Percentiles rank a stretch among this genome's conserved stretches.
Evolutionary conservation across 192 early-diverging fungal species (phyloP).

Genomic region (Mortierella hygrophila): DNA sequence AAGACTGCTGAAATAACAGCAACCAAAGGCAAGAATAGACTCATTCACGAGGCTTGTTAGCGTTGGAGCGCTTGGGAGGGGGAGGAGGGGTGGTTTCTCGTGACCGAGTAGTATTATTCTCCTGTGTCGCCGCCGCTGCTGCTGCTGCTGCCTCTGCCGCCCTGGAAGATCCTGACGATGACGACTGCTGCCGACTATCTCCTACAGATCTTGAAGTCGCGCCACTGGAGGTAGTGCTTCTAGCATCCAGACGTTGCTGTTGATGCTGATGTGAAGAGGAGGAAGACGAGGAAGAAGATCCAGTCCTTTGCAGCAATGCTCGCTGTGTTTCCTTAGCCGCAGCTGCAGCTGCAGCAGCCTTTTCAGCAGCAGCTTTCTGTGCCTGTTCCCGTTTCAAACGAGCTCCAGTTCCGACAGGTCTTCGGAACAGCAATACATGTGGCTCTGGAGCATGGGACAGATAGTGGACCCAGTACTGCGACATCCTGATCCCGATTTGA

Average conservation of each 20-base stretch:
- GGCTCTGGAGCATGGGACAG: conserved; percentile 45
- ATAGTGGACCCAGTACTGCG: conserved; percentile 33
- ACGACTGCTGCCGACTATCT: background rate
- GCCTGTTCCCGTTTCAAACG: background rate
- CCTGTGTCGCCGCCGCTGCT: conserved; percentile 4
- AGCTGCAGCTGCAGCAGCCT: background rate
- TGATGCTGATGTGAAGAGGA: background rate
- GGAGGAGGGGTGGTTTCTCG: background rate
- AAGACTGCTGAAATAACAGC: background rate
- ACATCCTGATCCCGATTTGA: conserved; percentile 29
- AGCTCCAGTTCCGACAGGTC: conserved; percentile 2
- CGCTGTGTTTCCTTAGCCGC: background rate
- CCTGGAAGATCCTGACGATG: conserved; percentile 8
- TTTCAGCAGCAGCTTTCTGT: background rate
- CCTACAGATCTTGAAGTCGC: background rate
- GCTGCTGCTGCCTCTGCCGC: background rate
- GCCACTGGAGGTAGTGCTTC: background rate
- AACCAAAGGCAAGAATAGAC: background rate
- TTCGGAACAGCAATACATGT: conserved; percentile 43
- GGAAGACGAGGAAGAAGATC: background rate
- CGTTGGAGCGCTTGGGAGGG: background rate
- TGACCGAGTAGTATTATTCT: background rate
- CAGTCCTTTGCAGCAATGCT: background rate
- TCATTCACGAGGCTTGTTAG: background rate
- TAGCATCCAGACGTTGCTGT: background rate